Evolutionary conservation across 1,284 basidiomycete species (phyloP).

Genomic region (Rhodotorula sp.): DNA sequence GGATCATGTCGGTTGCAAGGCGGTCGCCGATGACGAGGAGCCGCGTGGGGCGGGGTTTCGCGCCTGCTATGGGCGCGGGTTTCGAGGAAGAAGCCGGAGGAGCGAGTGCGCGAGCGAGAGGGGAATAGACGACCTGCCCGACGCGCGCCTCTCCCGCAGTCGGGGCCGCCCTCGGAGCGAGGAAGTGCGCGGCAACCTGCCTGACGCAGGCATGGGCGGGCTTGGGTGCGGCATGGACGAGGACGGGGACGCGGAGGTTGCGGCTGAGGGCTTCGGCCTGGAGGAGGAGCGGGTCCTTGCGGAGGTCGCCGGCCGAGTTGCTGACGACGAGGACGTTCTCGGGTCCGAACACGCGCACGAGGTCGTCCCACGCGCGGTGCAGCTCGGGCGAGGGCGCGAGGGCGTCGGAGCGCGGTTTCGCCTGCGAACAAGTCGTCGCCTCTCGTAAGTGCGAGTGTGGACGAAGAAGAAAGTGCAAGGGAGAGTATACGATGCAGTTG

Average conservation of each 20-base stretch:
- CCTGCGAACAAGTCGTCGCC: constrained; percentile 35
- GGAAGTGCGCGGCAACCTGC: constrained; percentile 66
- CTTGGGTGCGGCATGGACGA: constrained; percentile 74
- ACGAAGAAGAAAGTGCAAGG: too few species aligned
- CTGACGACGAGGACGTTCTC: constrained; percentile 85
- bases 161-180: background rate
- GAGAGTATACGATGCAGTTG: constrained; percentile 76
- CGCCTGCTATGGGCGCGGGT: constrained; percentile 55
- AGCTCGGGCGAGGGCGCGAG: constrained; percentile 31
- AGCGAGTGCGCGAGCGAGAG: constrained; percentile 1
- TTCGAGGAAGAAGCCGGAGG: constrained; percentile 58
- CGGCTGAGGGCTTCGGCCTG: constrained; percentile 85
- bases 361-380: constrained; percentile 72
- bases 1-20: constrained; percentile 83
- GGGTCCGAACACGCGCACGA: constrained; percentile 71
- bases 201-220: constrained; percentile 66
- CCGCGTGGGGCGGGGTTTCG: constrained; percentile 40
- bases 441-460: background rate
- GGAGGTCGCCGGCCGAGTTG: constrained; percentile 81
- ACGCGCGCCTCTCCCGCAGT: background rate
- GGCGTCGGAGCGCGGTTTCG: constrained; percentile 47
- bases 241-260: constrained; percentile 76
- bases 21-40: constrained; percentile 86
- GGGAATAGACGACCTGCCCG: constrained; percentile 23
- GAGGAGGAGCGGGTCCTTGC: constrained; percentile 72